Evolutionary conservation across 352 stramenopile species (phyloP).

Genomic region (Phytophthora colocasiae): DNA sequence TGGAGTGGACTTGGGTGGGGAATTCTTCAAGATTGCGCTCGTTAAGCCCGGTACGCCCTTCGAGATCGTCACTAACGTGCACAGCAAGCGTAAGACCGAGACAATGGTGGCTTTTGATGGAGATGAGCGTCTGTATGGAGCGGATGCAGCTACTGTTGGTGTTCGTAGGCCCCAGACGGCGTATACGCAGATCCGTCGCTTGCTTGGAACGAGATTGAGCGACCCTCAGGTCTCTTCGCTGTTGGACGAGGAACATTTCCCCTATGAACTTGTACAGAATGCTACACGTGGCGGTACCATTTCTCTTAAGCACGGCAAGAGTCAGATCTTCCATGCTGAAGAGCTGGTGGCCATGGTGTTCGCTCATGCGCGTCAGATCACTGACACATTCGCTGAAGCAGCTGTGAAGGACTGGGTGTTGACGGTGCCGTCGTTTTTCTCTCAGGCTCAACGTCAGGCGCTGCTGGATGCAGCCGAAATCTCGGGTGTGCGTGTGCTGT

Average conservation of each 20-base stretch:
- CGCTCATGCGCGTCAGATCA: slow-evolving; percentile 88
- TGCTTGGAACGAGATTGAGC: slow-evolving; percentile 88
- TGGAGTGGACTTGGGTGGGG: slow-evolving; percentile 96
- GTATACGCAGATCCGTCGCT: slow-evolving; percentile 88
- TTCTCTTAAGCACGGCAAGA: slow-evolving; percentile 59
- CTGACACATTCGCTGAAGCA: slow-evolving; percentile 69
- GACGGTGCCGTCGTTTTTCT: slow-evolving; percentile 96
- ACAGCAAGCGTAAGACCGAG: slow-evolving; percentile 98
- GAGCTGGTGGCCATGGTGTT: slow-evolving; percentile 98
- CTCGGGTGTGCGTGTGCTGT: slow-evolving; percentile 95
- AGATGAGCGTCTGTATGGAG: slow-evolving; percentile 95
- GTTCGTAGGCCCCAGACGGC: slow-evolving; percentile 93
- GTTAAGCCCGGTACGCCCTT: slow-evolving; percentile 95
- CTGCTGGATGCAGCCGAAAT: slow-evolving; percentile 95
- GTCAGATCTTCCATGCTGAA: slow-evolving; percentile 89
- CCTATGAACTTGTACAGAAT: slow-evolving; percentile 86
- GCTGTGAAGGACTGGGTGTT: slow-evolving; percentile 95
- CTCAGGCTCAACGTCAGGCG: slow-evolving; percentile 94
- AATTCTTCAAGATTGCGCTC: slow-evolving; percentile 89
- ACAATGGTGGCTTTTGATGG: slow-evolving; percentile 93
- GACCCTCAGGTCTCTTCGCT: slow-evolving; percentile 75
- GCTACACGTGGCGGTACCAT: slow-evolving; percentile 77
- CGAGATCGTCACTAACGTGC: slow-evolving; percentile 98
- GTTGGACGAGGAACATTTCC: slow-evolving; percentile 77
- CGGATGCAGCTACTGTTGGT: slow-evolving; percentile 92